A percentile compares a stretch with the other conserved stretches of the same genome.
These are phyloP conservation scores for Alternaria solani DNA, from an alignment of 2,329 filamentous ascomycete species.

Conservation along the genomic window DNA sequence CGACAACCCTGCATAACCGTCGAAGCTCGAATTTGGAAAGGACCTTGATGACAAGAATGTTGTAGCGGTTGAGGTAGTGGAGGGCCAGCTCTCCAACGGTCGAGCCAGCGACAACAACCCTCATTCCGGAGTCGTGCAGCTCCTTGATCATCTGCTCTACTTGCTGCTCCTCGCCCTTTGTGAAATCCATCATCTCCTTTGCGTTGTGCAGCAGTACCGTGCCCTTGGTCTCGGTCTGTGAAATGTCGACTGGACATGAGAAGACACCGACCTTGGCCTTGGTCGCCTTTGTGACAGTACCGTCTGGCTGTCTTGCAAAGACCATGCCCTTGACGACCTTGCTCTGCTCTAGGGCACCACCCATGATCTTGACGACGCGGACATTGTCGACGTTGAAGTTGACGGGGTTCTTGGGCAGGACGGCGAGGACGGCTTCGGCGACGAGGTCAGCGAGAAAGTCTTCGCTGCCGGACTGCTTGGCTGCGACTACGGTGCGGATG, in stretches of 20 bases:
- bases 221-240: slow-evolving; percentile 98
- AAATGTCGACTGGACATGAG: slow-evolving; percentile 93
- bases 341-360: slow-evolving; percentile 92
- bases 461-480: slow-evolving; percentile 95
- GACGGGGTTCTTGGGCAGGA: slow-evolving; percentile 91
- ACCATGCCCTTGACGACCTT: slow-evolving; percentile 98
- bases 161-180: slow-evolving; percentile 92
- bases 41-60: slow-evolving; percentile 95
- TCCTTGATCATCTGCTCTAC: slow-evolving; percentile 94
- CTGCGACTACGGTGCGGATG: slow-evolving; percentile 91
- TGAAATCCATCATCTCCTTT: slow-evolving; percentile 98
- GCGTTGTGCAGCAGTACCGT: slow-evolving; percentile 96
- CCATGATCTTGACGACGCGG: slow-evolving; percentile 99
- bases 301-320: slow-evolving; percentile 94
- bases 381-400: slow-evolving; percentile 99
- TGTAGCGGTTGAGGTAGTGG: slow-evolving; percentile 97
- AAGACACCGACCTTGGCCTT: slow-evolving; percentile 97
- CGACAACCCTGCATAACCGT: slow-evolving; percentile 92
- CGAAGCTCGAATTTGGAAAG: slow-evolving; percentile 98
- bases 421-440: slow-evolving; percentile 81
- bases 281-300: slow-evolving; percentile 82
- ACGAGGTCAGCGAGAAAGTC: slow-evolving; percentile 87
- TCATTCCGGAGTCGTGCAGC: slow-evolving; percentile 89
- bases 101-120: slow-evolving; percentile 89
- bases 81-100: slow-evolving; percentile 95